Base-by-base conservation (phyloP, 2,329 filamentous ascomycete genomes). In the Fusarium penzigii region DNA sequence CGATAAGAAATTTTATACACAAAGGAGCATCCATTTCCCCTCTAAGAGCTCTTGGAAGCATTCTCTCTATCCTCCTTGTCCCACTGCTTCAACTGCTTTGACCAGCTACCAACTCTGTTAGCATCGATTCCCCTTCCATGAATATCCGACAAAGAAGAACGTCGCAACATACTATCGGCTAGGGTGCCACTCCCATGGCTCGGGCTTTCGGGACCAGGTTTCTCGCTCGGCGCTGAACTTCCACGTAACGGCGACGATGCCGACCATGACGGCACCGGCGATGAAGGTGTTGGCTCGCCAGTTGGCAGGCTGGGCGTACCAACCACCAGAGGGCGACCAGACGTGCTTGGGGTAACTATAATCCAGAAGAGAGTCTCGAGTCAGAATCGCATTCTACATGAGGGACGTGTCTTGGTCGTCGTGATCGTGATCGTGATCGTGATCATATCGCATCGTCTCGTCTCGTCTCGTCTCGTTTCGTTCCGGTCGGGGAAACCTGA, bases 241-340 rank as follows among this genome's bases (percentile, higher is more conserved):
- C 81, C 85, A 93, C 56, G 80, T 81, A 65, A 88, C 74, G 45
- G 81, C 86, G 52, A 82, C 79, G 61, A 95, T 80, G 58, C 88
- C 86, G 61, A 87, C 61, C 46, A 94, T 78, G 50, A 88, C 82
- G 44, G 78, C 81, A 54, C 83, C 83, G 70, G 92, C 85, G 62
- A 94, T 79, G 49, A 87, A 81, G 6, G 94, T 99, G 80, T 99
- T 99, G 67, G 79, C 77, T 73, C 89, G 94, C 94, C 94, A 99
- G 82, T 99, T 99, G 63, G 83, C 80, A 48, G 94, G 94, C 73
- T 96, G 93, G 49, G 88, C 79, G 76, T 99, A 99, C 94, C 94
- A 99, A 76, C 94, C 94, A 82, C 94, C 94, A 61, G 93, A 82
- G 57, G 94, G 94, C 69, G 94, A 97, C 94, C 94, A 99, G 82